These are phyloP conservation scores for Pseudonitzschia delicatissima DNA, from an alignment of 108 stramenopile species.

Conservation along the genomic window DNA sequence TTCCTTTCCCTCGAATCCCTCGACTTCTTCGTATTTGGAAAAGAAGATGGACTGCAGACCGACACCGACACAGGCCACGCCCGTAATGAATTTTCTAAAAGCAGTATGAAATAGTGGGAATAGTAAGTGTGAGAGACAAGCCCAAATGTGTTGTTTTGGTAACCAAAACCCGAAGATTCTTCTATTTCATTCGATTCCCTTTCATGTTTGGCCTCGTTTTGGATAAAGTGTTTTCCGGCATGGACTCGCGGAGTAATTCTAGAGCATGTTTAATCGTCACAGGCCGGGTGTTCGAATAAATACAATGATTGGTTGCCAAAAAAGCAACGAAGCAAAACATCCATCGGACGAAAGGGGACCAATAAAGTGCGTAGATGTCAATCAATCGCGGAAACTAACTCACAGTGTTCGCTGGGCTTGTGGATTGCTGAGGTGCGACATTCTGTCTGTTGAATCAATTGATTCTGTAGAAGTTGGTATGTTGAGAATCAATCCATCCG, in stretches of 20 bases:
- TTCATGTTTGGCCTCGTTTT: conserved; percentile 1
- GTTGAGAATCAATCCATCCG: too few species aligned
- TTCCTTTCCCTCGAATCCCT: conserved; percentile 30
- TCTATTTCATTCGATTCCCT: background rate
- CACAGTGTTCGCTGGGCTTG: conserved; percentile 10
- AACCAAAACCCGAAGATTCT: background rate
- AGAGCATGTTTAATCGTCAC: conserved; percentile 2
- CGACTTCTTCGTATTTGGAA: conserved; percentile 24
- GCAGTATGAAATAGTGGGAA: background rate
- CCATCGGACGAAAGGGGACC: too few species aligned
- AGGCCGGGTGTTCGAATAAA: background rate
- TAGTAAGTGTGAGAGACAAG: background rate
- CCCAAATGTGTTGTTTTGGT: background rate
- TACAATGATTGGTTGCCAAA: background rate
- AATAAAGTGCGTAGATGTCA: too few species aligned
- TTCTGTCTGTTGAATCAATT: background rate
- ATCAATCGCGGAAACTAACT: too few species aligned
- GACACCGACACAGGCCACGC: conserved; percentile 11
- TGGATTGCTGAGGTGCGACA: conserved; percentile 4
- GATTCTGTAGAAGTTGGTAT: too few species aligned
- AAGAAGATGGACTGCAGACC: conserved; percentile 29
- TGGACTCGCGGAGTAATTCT: conserved; percentile 4
- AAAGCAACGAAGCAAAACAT: background rate
- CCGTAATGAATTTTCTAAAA: conserved; percentile 25
- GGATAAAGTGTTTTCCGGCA: conserved; percentile 9